Evolutionary conservation across 768 basidiomycete genomes (phyloP).

Genomic region (Lactarius sp.): DNA sequence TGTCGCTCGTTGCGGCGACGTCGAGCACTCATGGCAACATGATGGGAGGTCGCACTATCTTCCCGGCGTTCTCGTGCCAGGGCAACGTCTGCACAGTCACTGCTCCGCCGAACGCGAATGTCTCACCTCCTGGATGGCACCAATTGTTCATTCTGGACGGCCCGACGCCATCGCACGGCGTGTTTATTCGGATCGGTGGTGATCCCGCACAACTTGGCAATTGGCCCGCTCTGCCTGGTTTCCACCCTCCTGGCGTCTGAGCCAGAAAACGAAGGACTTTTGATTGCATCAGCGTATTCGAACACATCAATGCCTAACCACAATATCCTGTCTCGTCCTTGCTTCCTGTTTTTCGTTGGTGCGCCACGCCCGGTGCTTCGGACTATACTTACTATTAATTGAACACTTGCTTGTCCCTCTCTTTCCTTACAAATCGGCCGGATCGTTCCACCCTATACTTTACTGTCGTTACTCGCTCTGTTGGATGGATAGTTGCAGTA

Average conservation of each 20-base stretch:
- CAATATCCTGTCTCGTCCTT: no score
- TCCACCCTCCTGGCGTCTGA: slow-evolving; percentile 58
- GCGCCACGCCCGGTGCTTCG: no score
- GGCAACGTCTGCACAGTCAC: slow-evolving; percentile 73
- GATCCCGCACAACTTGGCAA: slow-evolving; percentile 66
- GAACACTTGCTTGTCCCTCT: not conserved
- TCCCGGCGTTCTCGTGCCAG: slow-evolving; percentile 64
- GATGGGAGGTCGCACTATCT: slow-evolving; percentile 68
- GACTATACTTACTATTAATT: not conserved
- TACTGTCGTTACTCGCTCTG: not conserved
- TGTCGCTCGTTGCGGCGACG: slow-evolving; percentile 69
- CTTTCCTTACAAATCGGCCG: no score
- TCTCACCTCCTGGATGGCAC: slow-evolving; percentile 74
- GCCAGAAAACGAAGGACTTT: not conserved
- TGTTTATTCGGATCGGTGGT: slow-evolving; percentile 74
- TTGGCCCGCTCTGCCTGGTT: slow-evolving; percentile 69
- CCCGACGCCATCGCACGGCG: slow-evolving; percentile 69
- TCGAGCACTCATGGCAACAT: slow-evolving; percentile 76
- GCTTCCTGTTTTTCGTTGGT: no score
- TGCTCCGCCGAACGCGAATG: slow-evolving; percentile 62
- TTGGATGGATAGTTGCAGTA: no score
- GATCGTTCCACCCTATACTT: not conserved
- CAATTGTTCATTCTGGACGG: slow-evolving; percentile 75
- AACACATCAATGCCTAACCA: not conserved
- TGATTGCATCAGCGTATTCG: not conserved